phyloP scores from a whole-genome alignment of 768 basidiomycete species.

The Phlebiopsis gigantea region DNA sequence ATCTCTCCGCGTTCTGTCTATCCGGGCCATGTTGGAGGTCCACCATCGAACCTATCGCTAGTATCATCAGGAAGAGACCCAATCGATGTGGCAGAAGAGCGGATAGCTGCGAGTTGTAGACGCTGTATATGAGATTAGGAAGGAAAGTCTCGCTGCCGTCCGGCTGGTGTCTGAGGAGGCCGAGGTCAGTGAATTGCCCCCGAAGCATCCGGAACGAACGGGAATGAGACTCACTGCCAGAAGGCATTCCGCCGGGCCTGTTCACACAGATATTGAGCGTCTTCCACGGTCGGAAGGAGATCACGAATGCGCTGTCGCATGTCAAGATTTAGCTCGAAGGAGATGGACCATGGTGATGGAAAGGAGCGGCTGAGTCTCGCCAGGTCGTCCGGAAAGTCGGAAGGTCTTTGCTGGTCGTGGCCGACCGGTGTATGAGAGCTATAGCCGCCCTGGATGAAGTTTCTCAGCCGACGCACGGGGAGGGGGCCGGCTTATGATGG shows the following conservation, averaged over 20 bases:
- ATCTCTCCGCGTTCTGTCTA: constrained; percentile 46
- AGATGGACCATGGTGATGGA: constrained; percentile 61
- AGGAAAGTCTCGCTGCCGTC: constrained; percentile 68
- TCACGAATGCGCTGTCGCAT: constrained; percentile 61
- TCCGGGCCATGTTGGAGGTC: constrained; percentile 52
- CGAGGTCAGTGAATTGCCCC: constrained; percentile 10
- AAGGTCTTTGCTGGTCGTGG: neutral
- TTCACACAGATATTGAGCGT: constrained; percentile 56
- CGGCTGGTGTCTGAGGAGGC: constrained; percentile 48
- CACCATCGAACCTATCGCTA: constrained; percentile 67
- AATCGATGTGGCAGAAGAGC: constrained; percentile 62
- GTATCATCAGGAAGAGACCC: constrained; percentile 63
- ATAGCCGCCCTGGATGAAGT: constrained; percentile 13
- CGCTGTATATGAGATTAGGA: constrained; percentile 63
- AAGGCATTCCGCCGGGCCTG: constrained; percentile 63
- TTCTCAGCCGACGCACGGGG: constrained; percentile 28
- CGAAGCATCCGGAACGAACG: constrained; percentile 11
- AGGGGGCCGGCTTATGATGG: too few relatives aligned
- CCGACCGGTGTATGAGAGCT: neutral
- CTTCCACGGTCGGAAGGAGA: constrained; percentile 53
- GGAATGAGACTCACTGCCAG: constrained; percentile 55
- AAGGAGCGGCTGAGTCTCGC: constrained; percentile 61
- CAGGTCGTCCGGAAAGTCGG: constrained; percentile 33
- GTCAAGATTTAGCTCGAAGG: constrained; percentile 39
- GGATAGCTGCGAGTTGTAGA: constrained; percentile 55